These are phyloP conservation scores for Hebeloma cylindrosporum DNA, from an alignment of 768 basidiomycete species.

Conservation along the genomic window DNA sequence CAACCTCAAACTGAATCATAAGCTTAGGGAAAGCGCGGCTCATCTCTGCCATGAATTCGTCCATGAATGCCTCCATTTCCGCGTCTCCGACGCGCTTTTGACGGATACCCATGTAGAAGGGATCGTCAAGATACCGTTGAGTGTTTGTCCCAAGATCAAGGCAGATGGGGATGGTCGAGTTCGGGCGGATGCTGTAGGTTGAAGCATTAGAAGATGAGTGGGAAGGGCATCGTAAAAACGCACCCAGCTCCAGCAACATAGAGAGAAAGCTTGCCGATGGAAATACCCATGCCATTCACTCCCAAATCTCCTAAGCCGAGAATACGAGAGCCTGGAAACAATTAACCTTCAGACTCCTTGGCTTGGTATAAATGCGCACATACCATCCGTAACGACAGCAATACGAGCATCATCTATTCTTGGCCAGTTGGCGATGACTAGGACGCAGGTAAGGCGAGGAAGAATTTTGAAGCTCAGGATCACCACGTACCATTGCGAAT, in stretches of 20 bases:
- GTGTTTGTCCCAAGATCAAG: slow-evolving; percentile 92
- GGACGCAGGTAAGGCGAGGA: slow-evolving; percentile 2
- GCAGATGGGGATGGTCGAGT: slow-evolving; percentile 79
- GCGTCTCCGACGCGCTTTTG: slow-evolving; percentile 62
- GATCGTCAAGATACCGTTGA: slow-evolving; percentile 75
- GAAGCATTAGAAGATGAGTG: not conserved
- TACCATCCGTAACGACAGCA: slow-evolving; percentile 89
- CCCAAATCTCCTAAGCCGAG: slow-evolving; percentile 86
- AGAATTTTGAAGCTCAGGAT: not conserved
- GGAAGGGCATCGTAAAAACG: slow-evolving; percentile 14
- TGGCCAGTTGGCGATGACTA: slow-evolving; percentile 73
- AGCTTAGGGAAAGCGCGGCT: slow-evolving; percentile 71
- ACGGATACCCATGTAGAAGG: slow-evolving; percentile 85
- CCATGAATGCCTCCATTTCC: slow-evolving; percentile 83
- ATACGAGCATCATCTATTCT: slow-evolving; percentile 77
- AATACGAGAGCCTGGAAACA: slow-evolving; percentile 70
- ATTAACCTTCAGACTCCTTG: slow-evolving; percentile 17
- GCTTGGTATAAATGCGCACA: slow-evolving; percentile 18
- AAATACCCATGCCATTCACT: slow-evolving; percentile 84
- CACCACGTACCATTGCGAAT: slow-evolving; percentile 48
- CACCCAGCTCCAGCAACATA: slow-evolving; percentile 91
- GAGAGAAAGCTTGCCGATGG: slow-evolving; percentile 89
- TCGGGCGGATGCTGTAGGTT: slow-evolving; percentile 61
- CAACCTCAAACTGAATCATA: slow-evolving; percentile 81
- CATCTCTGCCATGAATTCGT: slow-evolving; percentile 91